phyloP scores from a whole-genome alignment of 768 basidiomycete genomes.

The Aureoboletus auriporus region DNA sequence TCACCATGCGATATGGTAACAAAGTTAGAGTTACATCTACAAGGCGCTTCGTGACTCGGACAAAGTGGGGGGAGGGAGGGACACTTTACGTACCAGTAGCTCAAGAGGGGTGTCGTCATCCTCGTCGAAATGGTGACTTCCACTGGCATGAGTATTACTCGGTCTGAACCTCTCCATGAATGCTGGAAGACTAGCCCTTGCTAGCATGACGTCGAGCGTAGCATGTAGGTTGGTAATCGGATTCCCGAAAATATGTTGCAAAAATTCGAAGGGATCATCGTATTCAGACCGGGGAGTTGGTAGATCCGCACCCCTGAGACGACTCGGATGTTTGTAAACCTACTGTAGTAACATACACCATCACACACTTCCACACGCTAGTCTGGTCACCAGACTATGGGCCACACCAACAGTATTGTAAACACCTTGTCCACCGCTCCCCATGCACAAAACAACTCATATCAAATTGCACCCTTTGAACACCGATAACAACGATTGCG shows the following conservation, averaged over 20 bases:
- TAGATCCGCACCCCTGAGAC: slow-evolving; percentile 14
- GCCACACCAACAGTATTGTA: too few relatives aligned
- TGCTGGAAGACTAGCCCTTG: slow-evolving; percentile 29
- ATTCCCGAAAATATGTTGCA: slow-evolving; percentile 49
- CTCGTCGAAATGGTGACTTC: slow-evolving; percentile 32
- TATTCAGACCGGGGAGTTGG: slow-evolving; percentile 28
- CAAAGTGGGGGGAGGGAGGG: slow-evolving; percentile 18
- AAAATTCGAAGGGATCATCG: slow-evolving; percentile 36
- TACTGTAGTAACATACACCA: too few relatives aligned
- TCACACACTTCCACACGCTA: too few relatives aligned
- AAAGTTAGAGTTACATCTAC: slow-evolving; percentile 31
- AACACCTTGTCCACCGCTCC: too few relatives aligned
- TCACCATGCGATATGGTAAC: slow-evolving; percentile 11
- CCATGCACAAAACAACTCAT: too few relatives aligned
- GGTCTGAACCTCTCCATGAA: slow-evolving; percentile 22
- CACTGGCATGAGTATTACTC: slow-evolving; percentile 6
- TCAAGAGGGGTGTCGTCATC: slow-evolving; percentile 24
- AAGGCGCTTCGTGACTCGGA: slow-evolving; percentile 23
- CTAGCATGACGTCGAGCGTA: slow-evolving; percentile 32
- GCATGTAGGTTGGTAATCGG: slow-evolving; percentile 43
- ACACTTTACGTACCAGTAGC: slow-evolving; percentile 19
- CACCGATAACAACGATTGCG: too few relatives aligned
- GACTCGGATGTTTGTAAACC: too few relatives aligned
- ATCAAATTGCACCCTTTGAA: too few relatives aligned
- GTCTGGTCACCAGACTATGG: too few relatives aligned